phyloP scores from a whole-genome alignment of 139 green algal species.

The Chlorella sp. region DNA sequence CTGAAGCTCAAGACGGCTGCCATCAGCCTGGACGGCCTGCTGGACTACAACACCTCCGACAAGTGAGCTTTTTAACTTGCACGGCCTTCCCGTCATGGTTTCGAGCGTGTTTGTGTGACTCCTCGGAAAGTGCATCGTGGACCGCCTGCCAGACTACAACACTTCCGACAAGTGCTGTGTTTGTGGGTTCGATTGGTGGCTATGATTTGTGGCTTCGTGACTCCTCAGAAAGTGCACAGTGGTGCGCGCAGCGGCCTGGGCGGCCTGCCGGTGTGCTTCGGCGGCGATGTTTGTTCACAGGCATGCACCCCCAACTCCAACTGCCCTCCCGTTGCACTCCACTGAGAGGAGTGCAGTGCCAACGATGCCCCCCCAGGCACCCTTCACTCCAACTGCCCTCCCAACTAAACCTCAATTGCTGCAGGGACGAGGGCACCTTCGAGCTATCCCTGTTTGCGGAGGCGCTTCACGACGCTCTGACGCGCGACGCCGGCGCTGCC shows the following conservation, averaged over 20 bases:
- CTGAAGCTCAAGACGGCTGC: constrained; percentile 36
- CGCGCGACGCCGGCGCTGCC: constrained; percentile 54
- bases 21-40: constrained; percentile 74
- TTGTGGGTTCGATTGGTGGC: too few species aligned
- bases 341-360: neutral
- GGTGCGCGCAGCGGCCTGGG: too few species aligned
- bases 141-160: too few species aligned
- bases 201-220: too few species aligned
- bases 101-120: neutral
- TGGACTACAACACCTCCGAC: constrained; percentile 80
- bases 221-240: too few species aligned
- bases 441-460: constrained; percentile 81
- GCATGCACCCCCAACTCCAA: too few species aligned
- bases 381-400: neutral
- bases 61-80: neutral
- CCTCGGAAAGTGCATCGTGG: too few species aligned
- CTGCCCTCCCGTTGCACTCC: too few species aligned
- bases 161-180: too few species aligned
- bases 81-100: neutral
- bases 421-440: constrained; percentile 69
- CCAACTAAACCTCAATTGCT: neutral
- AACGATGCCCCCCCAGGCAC: neutral
- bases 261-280: too few species aligned
- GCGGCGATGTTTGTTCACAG: too few species aligned
- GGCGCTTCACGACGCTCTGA: constrained; percentile 72